Evolutionary conservation across 2,329 filamentous ascomycete species (phyloP).

Genomic region (Aspergillus caelatus): DNA sequence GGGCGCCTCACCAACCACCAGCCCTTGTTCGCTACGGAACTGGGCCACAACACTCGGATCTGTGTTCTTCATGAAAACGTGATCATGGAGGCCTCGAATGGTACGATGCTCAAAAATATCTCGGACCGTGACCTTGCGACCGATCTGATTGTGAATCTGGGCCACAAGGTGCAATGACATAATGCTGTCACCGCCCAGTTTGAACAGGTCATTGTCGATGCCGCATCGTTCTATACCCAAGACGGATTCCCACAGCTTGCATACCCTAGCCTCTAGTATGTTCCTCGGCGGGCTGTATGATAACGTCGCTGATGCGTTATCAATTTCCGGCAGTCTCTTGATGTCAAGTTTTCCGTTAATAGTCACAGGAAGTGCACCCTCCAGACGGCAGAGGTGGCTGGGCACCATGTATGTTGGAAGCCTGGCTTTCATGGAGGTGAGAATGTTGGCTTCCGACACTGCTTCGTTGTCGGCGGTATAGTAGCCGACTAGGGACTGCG

Average conservation of each 20-base stretch:
- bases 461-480: background rate
- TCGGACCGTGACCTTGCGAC: background rate
- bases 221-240: background rate
- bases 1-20: background rate
- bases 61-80: background rate
- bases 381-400: background rate
- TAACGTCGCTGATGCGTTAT: background rate
- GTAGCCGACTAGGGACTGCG: background rate
- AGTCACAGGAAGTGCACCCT: background rate
- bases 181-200: background rate
- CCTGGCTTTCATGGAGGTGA: background rate
- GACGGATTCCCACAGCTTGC: background rate
- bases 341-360: background rate
- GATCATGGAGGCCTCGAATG: background rate
- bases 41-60: background rate
- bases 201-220: background rate
- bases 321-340: background rate
- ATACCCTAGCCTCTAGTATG: background rate
- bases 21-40: background rate
- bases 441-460: background rate
- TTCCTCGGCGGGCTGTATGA: background rate
- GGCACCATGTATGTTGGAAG: background rate
- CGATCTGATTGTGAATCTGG: background rate
- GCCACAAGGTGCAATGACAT: background rate
- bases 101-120: background rate